Conservation (phyloP, 2,329 filamentous ascomycete species). For the Sporothrix pseudoabietina region DNA sequence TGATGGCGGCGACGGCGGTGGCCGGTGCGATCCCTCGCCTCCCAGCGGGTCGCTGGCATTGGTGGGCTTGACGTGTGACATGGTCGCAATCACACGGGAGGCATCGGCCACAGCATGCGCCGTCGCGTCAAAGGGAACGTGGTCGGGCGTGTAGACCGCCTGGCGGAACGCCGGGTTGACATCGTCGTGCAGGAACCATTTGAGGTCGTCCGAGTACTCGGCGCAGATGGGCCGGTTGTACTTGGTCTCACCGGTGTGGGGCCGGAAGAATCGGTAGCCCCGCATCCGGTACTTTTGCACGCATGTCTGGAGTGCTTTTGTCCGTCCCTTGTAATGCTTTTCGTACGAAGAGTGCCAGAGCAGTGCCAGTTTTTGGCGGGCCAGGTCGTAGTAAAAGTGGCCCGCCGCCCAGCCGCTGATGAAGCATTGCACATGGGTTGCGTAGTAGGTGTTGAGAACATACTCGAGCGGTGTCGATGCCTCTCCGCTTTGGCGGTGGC, state of each 20-base stretch:
- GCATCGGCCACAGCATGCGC: neutral
- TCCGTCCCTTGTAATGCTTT: no score
- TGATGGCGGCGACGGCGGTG: neutral
- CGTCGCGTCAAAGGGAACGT: neutral
- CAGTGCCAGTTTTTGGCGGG: conserved; percentile 3
- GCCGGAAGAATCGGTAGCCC: conserved; percentile 26
- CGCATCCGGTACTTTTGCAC: conserved; percentile 29
- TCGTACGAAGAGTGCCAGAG: neutral
- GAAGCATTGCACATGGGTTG: conserved; percentile 34
- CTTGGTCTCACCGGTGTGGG: no score
- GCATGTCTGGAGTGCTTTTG: neutral
- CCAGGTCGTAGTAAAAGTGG: conserved; percentile 30
- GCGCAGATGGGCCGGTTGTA: neutral
- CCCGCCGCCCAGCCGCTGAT: conserved; percentile 30
- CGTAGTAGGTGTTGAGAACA: conserved; percentile 30
- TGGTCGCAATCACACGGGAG: neutral
- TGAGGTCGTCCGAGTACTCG: conserved; percentile 11
- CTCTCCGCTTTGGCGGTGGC: neutral
- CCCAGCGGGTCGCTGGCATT: neutral
- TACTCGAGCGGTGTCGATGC: conserved; percentile 30
- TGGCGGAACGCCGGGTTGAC: neutral
- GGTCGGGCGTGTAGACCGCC: neutral
- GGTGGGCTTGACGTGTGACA: neutral
- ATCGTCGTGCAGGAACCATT: neutral
- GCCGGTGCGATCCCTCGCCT: neutral